Evolutionary conservation across 2,329 filamentous ascomycete genomes (phyloP).

Genomic region (Fragosphaeria purpurea): DNA sequence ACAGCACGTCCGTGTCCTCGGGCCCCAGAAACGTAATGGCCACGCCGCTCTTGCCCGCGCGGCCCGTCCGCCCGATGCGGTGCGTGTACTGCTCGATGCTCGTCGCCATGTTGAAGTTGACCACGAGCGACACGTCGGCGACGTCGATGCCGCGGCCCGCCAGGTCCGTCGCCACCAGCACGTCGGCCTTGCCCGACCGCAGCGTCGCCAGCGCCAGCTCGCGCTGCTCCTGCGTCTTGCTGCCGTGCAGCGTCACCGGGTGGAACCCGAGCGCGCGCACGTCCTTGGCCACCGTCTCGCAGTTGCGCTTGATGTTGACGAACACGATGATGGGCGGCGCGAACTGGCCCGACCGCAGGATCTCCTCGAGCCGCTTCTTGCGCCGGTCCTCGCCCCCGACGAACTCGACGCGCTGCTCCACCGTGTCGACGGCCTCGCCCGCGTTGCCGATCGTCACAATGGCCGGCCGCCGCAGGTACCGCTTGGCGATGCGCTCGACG

Average conservation of each 20-base stretch:
- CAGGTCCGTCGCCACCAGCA: conserved; percentile 90
- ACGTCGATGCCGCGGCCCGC: conserved; percentile 98
- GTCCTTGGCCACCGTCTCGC: conserved; percentile 86
- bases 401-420: conserved; percentile 94
- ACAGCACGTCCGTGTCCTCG: conserved; percentile 84
- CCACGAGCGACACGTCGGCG: conserved; percentile 80
- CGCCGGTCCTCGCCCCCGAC: conserved; percentile 84
- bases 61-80: conserved; percentile 90
- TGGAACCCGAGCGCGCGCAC: conserved; percentile 91
- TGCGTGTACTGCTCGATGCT: conserved; percentile 95
- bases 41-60: conserved; percentile 93
- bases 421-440: conserved; percentile 93
- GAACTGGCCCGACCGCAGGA: conserved; percentile 72
- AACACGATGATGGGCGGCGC: conserved; percentile 92
- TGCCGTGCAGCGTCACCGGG: conserved; percentile 83
- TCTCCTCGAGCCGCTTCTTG: conserved; percentile 91
- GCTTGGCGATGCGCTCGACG: conserved; percentile 92
- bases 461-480: conserved; percentile 86
- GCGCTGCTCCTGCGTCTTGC: conserved; percentile 95
- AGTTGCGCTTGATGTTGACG: conserved; percentile 99
- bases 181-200: conserved; percentile 67
- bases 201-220: conserved; percentile 84
- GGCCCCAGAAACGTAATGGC: conserved; percentile 90
- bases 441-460: conserved; percentile 91
- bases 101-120: conserved; percentile 98